Evolutionary conservation across 306 rosid genomes (phyloP), one percentile per base, ranked within the genome.

Genomic region (Cotoneaster glaucophyllus): DNA sequence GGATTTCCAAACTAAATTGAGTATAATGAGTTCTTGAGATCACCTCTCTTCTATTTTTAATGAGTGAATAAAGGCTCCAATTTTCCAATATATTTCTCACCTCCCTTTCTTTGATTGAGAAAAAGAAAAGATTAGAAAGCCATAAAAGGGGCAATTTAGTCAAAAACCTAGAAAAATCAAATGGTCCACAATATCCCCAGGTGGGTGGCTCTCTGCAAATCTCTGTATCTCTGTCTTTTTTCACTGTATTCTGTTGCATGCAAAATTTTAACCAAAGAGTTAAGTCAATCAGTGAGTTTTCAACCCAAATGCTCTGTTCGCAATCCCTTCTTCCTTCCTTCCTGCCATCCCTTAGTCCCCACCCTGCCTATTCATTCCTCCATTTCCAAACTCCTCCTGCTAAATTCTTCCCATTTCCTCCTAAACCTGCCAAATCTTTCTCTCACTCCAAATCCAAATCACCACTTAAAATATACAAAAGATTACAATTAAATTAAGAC

Each of bases 251-350:
- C 64, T 45, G 81, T 28, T 24, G 73, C 25, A 34, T 74, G 48
- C 82, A 67, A 68, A 70, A 69, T 45, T 22, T 75, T 82, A 78
- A 71, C 79, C 71, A 68, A 58, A 67, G 18, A 24, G 17, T 32
- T 14, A 0, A 12, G 24, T 14, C 64, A 70, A 66, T 29, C 67
- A 21, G 66, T 64, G 57, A 34, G 18, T 13, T 68, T 12, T 10
- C 2, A 17, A 28, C 52, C 2, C 82, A 76, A 73, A 86, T 88
- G 83, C 86, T 83, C 81, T 85, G 87, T 86, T 83, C 75, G 0
- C 81, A 73, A 5, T 62, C 75, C 14, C 82, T 78, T 83, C 25
- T 21, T 56, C 61, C 61, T 56, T 56, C 26, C 61, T 82, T 85
- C 84, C 76, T 85, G 71, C 83, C 77, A 64, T 8, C 84, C 81